Evolutionary conservation across 2,329 filamentous ascomycete genomes (phyloP), one percentile per base, ranked within the genome.

Genomic region (Fonsecaea pugnacius): DNA sequence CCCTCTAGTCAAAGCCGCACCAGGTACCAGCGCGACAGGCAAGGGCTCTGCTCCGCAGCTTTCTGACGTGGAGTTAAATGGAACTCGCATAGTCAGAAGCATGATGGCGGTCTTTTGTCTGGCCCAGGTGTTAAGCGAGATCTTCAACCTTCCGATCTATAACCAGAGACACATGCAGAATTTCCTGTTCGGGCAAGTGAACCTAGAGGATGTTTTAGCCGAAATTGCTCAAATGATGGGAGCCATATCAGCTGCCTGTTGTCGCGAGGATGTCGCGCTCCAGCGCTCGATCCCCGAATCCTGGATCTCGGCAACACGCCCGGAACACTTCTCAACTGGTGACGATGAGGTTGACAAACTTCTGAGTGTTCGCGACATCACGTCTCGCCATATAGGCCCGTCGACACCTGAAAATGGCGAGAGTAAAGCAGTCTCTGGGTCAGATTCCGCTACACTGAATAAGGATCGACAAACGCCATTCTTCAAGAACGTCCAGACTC

Each of bases 251-350:
- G 86, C 90, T 48, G 89, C 89, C 58, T 90, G 92, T 64, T 83
- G 96, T n/a, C 89, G 89, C 76, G 94, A 99, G 76, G 91, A 96
- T 69, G 90, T 93, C 38, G 80, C 89, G 0, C 81, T 97, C 51
- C 85, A 90, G 69, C 88, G 86, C 57, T 83, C 85, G 58, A 89
- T 96, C 55, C 92, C 94, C 1, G 83, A 87, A 46, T 73, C 78
- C 18, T 84, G 82, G 82, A 79, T 82, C 67, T 76, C 79, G 65
- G 76, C 78, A 32, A 80, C 79, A 33, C 77, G 79, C 70, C 74
- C 77, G 58, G 77, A 77, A 38, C 71, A 74, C 30, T 74, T 75
- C 52, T 75, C 76, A 3, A 70, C 74, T 32, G 73, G 73, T 38
- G 70, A 75, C 51, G 76, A 78, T 75, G 77, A 77, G 72, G 72